Base-by-base conservation (phyloP, 2,329 filamentous ascomycete genomes). In the Chaetothyriales sp. region DNA sequence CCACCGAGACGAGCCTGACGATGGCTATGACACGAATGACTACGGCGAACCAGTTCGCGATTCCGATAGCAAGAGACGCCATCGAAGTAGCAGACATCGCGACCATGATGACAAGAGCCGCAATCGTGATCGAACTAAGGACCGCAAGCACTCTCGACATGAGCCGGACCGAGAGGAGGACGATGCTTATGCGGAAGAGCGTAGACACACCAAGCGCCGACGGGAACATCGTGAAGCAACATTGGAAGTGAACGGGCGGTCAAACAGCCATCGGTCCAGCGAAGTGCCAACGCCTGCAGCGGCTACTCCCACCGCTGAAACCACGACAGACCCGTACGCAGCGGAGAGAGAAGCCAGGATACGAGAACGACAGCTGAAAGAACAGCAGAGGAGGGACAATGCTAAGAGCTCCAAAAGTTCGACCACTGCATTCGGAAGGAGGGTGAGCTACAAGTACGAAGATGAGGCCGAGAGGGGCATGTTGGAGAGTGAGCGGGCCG, bases 331-430 rank as follows among this genome's bases (percentile, higher is more conserved):
- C 76, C 59, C 79, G 72, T 62, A 86, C 62, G 86, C 84, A 43
- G 75, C 83, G 49, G 85, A 90, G 64, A 87, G 86, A 58, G 82
- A 83, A 53, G 73, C 77, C 49, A 71, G 87, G 57, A 70, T 73
- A 45, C 65, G 68, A 12, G 84, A 90, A 65, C 71, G 77, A 6
- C 68, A 78, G 50, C 63, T 86, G 43, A 79, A 78, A 55, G 81
- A 84, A 61, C 73, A 75, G 57, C 86, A 92, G 50, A 75, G 73
- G 9, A 71, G 70, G 3, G 83, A 88, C 64, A 56, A 80, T 4
- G 72, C 72, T 6, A 61, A 65, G 55, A 56, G 56, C 22, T 49
- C 48, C 26, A 46, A 48, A 5, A 51, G 45, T n/a, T 49, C 46
- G 28, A 46, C 46, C 36, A 25, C 18, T n/a, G 51, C 44, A 7